A percentile compares a stretch with the other conserved stretches of the same genome.
Conservation (phyloP, 164 flowering plant species). For the Vitis riparia region DNA sequence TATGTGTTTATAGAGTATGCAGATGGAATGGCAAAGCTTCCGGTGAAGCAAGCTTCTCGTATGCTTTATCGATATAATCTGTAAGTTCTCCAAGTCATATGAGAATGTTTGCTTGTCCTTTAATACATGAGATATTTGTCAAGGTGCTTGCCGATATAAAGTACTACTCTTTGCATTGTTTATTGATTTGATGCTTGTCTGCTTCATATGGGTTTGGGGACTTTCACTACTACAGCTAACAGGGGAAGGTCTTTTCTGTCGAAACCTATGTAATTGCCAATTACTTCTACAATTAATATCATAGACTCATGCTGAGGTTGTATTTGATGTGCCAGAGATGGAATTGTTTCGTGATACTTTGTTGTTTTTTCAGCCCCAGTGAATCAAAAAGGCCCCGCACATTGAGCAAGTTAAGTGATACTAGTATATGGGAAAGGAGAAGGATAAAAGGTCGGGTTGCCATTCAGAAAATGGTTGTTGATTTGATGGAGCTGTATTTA, state of each 20-base stretch:
- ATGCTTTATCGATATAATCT: slow-evolving; percentile 89
- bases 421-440: slow-evolving; percentile 87
- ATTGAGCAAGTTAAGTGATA: slow-evolving; percentile 83
- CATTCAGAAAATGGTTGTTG: slow-evolving; percentile 96
- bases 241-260: too few species aligned
- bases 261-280: too few species aligned
- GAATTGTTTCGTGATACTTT: neutral
- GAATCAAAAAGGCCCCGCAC: slow-evolving; percentile 73
- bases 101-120: too few species aligned
- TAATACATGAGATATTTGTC: too few species aligned
- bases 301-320: neutral
- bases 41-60: slow-evolving; percentile 78
- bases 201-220: neutral
- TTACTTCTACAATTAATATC: too few species aligned
- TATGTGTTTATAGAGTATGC: slow-evolving; percentile 89
- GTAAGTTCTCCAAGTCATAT: slow-evolving; percentile 38
- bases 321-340: neutral
- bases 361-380: slow-evolving; percentile 65
- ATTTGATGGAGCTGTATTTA: slow-evolving; percentile 91
- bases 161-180: neutral
- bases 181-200: neutral
- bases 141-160: too few species aligned
- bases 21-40: slow-evolving; percentile 98
- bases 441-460: slow-evolving; percentile 91
- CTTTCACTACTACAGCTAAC: neutral